Base-by-base conservation (phyloP, 1,284 basidiomycete genomes). In the Wallemia mellicola region DNA sequence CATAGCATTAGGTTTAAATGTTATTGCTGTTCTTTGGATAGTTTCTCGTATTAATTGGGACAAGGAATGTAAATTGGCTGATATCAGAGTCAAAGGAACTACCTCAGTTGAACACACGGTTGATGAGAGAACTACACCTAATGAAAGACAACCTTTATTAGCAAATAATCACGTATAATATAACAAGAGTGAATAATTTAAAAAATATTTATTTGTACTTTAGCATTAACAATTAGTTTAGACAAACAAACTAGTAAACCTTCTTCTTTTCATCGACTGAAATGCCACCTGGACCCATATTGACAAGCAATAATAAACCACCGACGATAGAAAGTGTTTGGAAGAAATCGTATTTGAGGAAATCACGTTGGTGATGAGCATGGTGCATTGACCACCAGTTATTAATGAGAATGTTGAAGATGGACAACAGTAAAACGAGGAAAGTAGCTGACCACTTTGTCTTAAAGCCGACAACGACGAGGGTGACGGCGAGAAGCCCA, bases 211-310 rank as follows among this genome's bases (percentile, higher is more conserved):
- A 48, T 48, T 48, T 48, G 38, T 48, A 48, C 22, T 48, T 48
- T 48, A 48, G 38, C 38, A 48, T 48, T 48, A 48, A 48, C 38
- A 48, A 22, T 48, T 15, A 48, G 22, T n/a, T 48, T 48, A n/a
- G 22, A 48, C 38, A 48, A 22, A 48, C 14, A 48, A 48, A 15
- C 38, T 48, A 64, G 60, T 77, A 86, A 27, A 80, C 88, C 79
- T 95, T 96, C 78, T 96, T 96, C 78, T 96, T 95, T 76, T 96
- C 91, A 73, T 98, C 94, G 62, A 98, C 85, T 7, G 92, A 96
- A 64, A 96, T 76, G 64, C 92, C 92, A 62, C 91, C 86, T 58
- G 94, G 89, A 66, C 94, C 94, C 78, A 95, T 91, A 76, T 95
- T 96, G 65, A 96, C 91, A 60, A 99, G 80, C 62, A 98, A 79